A percentile compares a stretch with the other conserved stretches of the same genome.
phyloP scores from a whole-genome alignment of 2,329 filamentous ascomycete genomes.

The Zarea fungicola region DNA sequence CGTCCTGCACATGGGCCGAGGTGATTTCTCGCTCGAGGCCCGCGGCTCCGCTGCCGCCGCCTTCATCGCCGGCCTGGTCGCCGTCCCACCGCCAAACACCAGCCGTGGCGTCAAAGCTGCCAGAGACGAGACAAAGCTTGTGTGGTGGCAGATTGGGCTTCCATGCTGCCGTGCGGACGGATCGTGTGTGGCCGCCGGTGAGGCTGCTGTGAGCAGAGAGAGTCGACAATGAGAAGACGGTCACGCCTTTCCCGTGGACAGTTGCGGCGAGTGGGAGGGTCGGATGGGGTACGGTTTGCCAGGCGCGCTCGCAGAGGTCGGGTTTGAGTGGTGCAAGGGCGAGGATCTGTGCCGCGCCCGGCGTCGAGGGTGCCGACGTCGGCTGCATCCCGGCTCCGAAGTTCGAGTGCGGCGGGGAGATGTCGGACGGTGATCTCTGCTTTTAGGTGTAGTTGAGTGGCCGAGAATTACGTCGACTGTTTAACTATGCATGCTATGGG shows the following conservation, averaged over 20 bases:
- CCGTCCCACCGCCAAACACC: slow-evolving; percentile 72
- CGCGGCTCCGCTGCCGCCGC: slow-evolving; percentile 12
- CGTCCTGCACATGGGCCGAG: slow-evolving; percentile 13
- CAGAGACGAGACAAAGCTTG: slow-evolving; percentile 78
- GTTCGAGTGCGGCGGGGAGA: neutral
- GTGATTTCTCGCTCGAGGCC: slow-evolving; percentile 10
- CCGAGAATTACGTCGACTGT: too few relatives aligned
- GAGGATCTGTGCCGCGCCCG: slow-evolving; percentile 27
- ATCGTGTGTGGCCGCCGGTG: slow-evolving; percentile 83
- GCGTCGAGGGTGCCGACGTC: slow-evolving; percentile 17
- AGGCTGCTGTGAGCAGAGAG: slow-evolving; percentile 75
- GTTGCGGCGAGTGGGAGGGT: slow-evolving; percentile 84
- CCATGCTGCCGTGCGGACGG: slow-evolving; percentile 82
- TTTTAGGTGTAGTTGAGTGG: too few relatives aligned
- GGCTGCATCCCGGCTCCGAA: slow-evolving; percentile 8
- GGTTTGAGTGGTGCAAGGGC: slow-evolving; percentile 48
- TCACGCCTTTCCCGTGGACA: slow-evolving; percentile 79
- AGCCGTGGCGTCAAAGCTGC: slow-evolving; percentile 88
- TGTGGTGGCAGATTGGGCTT: slow-evolving; percentile 62
- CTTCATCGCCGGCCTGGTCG: slow-evolving; percentile 25
- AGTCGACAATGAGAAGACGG: slow-evolving; percentile 80
- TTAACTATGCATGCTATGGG: too few relatives aligned
- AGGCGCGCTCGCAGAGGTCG: slow-evolving; percentile 66
- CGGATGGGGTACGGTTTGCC: slow-evolving; percentile 81
- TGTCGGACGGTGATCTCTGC: neutral